A percentile compares a stretch with the other conserved stretches of the same genome.
These are phyloP conservation scores for Crepidotus variabilis DNA, from an alignment of 768 basidiomycete species.

Conservation along the genomic window DNA sequence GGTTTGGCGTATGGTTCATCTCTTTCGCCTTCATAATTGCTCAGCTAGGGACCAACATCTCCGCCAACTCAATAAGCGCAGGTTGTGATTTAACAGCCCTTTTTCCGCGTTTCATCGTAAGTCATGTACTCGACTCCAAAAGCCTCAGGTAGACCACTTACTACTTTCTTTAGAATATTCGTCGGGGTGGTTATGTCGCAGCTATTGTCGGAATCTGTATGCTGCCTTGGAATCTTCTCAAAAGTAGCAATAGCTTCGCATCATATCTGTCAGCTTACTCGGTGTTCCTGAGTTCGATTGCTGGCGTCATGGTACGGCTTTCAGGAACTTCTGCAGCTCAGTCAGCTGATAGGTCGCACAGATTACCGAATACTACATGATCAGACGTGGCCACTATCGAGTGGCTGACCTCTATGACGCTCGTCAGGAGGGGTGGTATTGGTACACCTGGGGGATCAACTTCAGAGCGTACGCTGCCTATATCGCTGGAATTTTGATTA, in stretches of 20 bases:
- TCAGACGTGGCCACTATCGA: constrained; percentile 68
- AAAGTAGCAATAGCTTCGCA: constrained; percentile 71
- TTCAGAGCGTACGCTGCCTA: constrained; percentile 68
- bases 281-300: constrained; percentile 78
- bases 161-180: constrained; percentile 54
- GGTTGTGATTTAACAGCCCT: constrained; percentile 82
- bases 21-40: constrained; percentile 76
- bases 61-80: constrained; percentile 79
- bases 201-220: constrained; percentile 74
- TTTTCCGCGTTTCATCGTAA: constrained; percentile 69
- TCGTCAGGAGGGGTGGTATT: constrained; percentile 62
- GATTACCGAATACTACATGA: constrained; percentile 78
- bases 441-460: constrained; percentile 72
- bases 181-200: constrained; percentile 81
- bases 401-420: constrained; percentile 67
- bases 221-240: constrained; percentile 75
- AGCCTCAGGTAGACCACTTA: neutral
- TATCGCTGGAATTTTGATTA: constrained; percentile 73
- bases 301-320: constrained; percentile 66
- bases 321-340: neutral
- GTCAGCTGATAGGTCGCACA: constrained; percentile 16
- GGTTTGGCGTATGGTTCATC: constrained; percentile 81
- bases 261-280: constrained; percentile 82
- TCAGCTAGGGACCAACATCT: constrained; percentile 64
- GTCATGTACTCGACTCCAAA: constrained; percentile 15